Evolutionary conservation across 2,329 filamentous ascomycete species (phyloP).

Genomic region (Graphilbum ipis-grandicollis): DNA sequence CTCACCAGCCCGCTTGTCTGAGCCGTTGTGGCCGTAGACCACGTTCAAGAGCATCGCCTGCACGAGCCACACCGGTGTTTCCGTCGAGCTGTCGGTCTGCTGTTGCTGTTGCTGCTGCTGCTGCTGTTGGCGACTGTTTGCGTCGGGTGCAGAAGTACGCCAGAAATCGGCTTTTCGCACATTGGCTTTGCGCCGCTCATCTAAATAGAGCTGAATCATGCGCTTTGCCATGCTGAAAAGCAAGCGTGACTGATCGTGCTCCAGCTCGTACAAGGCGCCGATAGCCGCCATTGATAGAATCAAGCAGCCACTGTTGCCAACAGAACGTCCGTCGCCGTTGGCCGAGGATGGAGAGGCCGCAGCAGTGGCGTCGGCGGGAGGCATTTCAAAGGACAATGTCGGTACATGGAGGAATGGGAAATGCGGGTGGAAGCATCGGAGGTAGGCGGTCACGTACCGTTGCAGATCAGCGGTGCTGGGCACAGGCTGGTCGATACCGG

Average conservation of each 20-base stretch:
- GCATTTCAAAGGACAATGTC: constrained; percentile 76
- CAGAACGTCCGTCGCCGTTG: background rate
- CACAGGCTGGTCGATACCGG: constrained; percentile 34
- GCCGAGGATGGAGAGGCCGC: background rate
- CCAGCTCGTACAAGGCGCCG: constrained; percentile 61
- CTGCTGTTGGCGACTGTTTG: constrained; percentile 3
- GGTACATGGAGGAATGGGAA: constrained; percentile 87
- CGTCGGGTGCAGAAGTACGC: constrained; percentile 27
- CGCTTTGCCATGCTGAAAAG: constrained; percentile 89
- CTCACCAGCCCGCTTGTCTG: constrained; percentile 77
- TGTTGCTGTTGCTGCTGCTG: constrained; percentile 6
- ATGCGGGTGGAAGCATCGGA: constrained; percentile 86
- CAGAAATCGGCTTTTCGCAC: constrained; percentile 47
- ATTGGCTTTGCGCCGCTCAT: constrained; percentile 76
- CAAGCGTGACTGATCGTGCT: constrained; percentile 61
- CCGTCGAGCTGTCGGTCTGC: constrained; percentile 41
- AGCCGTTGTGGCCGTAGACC: constrained; percentile 87
- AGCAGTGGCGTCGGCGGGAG: no score
- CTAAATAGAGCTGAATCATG: constrained; percentile 84
- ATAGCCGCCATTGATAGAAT: constrained; percentile 76
- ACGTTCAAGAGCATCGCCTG: constrained; percentile 95
- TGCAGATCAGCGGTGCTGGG: constrained; percentile 76
- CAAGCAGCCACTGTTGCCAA: constrained; percentile 71
- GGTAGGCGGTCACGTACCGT: constrained; percentile 77
- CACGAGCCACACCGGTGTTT: constrained; percentile 84